Percentiles rank a stretch among this genome's conserved stretches.
Conservation (phyloP, 306 rosid genomes). For the Castanea crenata region DNA sequence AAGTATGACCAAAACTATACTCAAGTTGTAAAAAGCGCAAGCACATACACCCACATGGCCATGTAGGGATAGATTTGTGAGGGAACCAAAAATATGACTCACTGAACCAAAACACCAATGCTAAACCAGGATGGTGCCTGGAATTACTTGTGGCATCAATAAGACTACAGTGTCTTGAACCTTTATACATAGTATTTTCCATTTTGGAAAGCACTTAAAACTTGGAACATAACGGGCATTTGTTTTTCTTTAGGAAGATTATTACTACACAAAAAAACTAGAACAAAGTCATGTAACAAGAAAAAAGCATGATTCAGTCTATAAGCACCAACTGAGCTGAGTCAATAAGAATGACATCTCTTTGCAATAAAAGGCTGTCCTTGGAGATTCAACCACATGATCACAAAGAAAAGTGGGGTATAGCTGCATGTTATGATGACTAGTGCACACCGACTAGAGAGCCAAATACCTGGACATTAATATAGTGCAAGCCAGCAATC, state of each 20-base stretch:
- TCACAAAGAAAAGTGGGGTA: neutral
- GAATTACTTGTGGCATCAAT: neutral
- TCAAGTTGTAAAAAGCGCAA: neutral
- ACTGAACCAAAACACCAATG: neutral
- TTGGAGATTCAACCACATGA: neutral
- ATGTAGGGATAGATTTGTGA: neutral
- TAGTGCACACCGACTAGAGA: neutral
- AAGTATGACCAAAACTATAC: neutral
- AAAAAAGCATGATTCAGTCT: neutral
- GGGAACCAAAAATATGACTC: neutral
- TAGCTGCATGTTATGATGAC: neutral
- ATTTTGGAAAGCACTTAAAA: neutral
- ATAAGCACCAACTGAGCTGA: neutral
- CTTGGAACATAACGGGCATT: neutral
- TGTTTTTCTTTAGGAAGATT: neutral
- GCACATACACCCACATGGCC: neutral
- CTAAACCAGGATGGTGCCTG: neutral
- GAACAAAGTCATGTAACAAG: neutral
- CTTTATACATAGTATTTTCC: neutral
- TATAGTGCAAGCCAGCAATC: constrained; percentile 72
- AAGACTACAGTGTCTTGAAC: neutral
- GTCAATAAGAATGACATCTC: neutral
- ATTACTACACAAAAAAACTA: neutral
- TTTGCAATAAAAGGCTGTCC: neutral
- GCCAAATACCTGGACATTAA: constrained; percentile 65